phyloP scores from a whole-genome alignment of 2,329 filamentous ascomycete species.

The Aspergillus quadricinctus region DNA sequence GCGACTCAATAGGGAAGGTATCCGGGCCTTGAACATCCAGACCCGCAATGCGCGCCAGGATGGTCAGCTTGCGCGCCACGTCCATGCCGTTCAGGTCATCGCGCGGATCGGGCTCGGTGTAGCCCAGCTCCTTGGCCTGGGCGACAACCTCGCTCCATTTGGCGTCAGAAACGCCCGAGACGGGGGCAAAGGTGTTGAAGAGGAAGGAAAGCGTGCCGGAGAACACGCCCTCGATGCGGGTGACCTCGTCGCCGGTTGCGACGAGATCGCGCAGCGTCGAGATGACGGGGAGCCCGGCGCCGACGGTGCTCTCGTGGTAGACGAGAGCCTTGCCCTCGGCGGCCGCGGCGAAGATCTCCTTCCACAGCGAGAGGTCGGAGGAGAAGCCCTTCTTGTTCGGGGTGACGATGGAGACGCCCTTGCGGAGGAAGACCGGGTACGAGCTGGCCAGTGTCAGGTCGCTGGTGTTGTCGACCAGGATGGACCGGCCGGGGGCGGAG shows the following conservation, averaged over 20 bases:
- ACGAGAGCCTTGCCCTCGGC: conserved; percentile 64
- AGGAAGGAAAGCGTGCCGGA: conserved; percentile 97
- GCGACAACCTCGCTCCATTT: conserved; percentile 88
- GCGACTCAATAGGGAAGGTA: conserved; percentile 85
- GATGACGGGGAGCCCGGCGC: conserved; percentile 87
- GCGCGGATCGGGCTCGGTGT: conserved; percentile 82
- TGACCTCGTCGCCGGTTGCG: conserved; percentile 86
- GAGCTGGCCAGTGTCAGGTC: conserved; percentile 76
- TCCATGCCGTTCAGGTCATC: conserved; percentile 85
- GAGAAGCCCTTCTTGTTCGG: conserved; percentile 99
- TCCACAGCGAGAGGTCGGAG: conserved; percentile 73
- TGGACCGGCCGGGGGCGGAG: conserved; percentile 68
- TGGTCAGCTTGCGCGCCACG: conserved; percentile 93
- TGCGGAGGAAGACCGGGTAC: conserved; percentile 76
- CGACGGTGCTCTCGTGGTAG: conserved; percentile 93
- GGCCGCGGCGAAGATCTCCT: conserved; percentile 75
- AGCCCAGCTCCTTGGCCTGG: conserved; percentile 88
- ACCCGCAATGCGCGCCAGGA: conserved; percentile 80
- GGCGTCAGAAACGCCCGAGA: conserved; percentile 56
- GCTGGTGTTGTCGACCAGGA: conserved; percentile 95
- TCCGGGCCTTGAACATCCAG: conserved; percentile 77
- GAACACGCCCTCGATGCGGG: conserved; percentile 93
- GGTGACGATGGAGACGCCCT: conserved; percentile 86
- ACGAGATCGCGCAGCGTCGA: conserved; percentile 93
- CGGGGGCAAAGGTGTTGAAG: conserved; percentile 94